Evolutionary conservation across 2,329 filamentous ascomycete genomes (phyloP).

Genomic region (Neofusicoccum laricinum): DNA sequence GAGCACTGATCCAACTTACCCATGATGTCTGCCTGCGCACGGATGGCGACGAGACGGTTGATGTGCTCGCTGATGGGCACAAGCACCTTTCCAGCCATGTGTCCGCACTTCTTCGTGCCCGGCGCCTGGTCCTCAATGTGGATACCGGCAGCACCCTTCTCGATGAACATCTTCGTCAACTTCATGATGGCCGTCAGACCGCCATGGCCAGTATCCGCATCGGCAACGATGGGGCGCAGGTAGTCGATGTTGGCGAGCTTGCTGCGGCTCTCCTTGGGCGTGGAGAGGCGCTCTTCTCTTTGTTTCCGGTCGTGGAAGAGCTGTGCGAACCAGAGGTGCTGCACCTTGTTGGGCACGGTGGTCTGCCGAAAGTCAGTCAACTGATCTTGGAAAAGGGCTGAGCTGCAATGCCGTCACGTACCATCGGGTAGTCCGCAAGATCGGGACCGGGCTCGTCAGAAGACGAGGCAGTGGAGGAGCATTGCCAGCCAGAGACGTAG

Average conservation of each 20-base stretch:
- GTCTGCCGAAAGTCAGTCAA: constrained; percentile 54
- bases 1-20: constrained; percentile 46
- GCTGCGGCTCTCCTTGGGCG: constrained; percentile 67
- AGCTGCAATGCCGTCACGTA: constrained; percentile 20
- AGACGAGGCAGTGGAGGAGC: constrained; percentile 89
- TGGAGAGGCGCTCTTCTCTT: constrained; percentile 84
- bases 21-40: constrained; percentile 98
- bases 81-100: constrained; percentile 98
- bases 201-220: constrained; percentile 95
- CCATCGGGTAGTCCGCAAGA: constrained; percentile 87
- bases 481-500: constrained; percentile 99
- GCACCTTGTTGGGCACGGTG: constrained; percentile 96
- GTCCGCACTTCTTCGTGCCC: constrained; percentile 98
- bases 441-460: constrained; percentile 96
- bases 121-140: constrained; percentile 99
- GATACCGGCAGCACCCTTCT: constrained; percentile 94
- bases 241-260: constrained; percentile 84
- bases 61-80: constrained; percentile 98
- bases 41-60: constrained; percentile 93
- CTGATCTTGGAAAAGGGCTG: background rate
- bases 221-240: constrained; percentile 90
- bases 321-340: constrained; percentile 96
- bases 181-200: constrained; percentile 99
- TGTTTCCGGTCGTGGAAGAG: constrained; percentile 99
- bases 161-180: constrained; percentile 94